Base-by-base conservation (phyloP, 179 eudicot species). In the Silene coronaria region DNA sequence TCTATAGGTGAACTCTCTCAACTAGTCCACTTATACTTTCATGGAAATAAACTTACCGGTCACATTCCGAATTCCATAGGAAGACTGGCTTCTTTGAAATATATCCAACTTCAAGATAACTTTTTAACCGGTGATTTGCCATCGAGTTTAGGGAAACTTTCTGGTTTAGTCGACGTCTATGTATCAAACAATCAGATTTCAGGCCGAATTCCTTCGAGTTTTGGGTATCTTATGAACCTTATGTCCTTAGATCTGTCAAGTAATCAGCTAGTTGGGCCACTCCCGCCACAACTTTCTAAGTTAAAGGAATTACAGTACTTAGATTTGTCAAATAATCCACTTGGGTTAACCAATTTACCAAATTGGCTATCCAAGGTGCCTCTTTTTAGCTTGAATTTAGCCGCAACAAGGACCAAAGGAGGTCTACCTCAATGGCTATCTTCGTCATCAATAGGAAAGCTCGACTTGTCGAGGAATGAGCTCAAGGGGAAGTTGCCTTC, bases 401-500 rank as follows among this genome's bases (percentile, higher is more conserved):
- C 70, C 17, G 28, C 5, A 21, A 74, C 77, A 9, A 68, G 22
- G 46, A 45, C 34, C 1, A 75, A 64, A 64, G 71, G 77, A 10
- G 10, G 12, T 23, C 60, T 75, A 42, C 77, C 71, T 12, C 26
- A 42, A 28, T 75, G 77, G 77, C 14, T 75, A 13, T 75, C 71
- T 19, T 75, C 77, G 2, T 75, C 71, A 9, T 48, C 70, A 46
- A 46, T 75, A 46, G 70, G 70, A 3, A 45, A 27, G 36, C 88
- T 89, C 6, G 91, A 89, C 75, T 70, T 88, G 61, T 90, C 91
- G 13, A 82, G 81, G 69, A 89, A 89, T 66, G 79, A 59, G 11
- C 75, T 91, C 65, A 80, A 38, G 36, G 96, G 97, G 13, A 86
- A 83, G 78, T 46, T 92, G 28, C 97, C 96, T 12, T 21, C 73